Conservation (phyloP, 2,329 filamentous ascomycete genomes). For the Leptographium procerum region DNA sequence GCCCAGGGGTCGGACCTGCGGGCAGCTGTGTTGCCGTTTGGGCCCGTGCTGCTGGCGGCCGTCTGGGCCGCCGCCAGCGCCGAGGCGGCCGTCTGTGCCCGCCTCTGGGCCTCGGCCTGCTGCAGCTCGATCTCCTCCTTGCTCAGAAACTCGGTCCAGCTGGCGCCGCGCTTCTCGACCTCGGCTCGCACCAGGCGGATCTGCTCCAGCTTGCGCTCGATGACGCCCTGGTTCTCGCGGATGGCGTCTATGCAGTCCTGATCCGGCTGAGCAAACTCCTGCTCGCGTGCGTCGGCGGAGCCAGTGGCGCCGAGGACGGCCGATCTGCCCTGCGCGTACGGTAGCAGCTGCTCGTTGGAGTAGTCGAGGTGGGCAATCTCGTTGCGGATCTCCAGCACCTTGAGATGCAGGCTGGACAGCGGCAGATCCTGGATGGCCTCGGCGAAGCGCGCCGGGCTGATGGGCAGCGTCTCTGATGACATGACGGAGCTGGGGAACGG, state of each 20-base stretch:
- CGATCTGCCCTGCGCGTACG: slow-evolving; percentile 46
- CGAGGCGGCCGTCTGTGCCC: background rate
- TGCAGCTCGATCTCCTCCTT: slow-evolving; percentile 25
- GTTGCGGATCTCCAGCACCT: slow-evolving; percentile 66
- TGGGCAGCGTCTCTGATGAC: slow-evolving; percentile 52
- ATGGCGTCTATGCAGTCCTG: slow-evolving; percentile 65
- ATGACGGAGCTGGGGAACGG: slow-evolving; percentile 25
- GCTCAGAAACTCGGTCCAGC: slow-evolving; percentile 45
- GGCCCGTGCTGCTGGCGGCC: background rate
- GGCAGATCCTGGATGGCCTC: slow-evolving; percentile 57
- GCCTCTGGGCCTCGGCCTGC: slow-evolving; percentile 4
- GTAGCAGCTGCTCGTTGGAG: slow-evolving; percentile 61
- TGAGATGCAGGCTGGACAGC: slow-evolving; percentile 55
- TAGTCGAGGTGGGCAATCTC: slow-evolving; percentile 61
- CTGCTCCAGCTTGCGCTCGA: slow-evolving; percentile 55
- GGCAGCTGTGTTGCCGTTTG: background rate
- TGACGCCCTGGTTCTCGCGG: slow-evolving; percentile 57
- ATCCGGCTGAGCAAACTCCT: slow-evolving; percentile 34
- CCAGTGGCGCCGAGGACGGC: slow-evolving; percentile 19
- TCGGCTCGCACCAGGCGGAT: slow-evolving; percentile 53
- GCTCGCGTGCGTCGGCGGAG: slow-evolving; percentile 15
- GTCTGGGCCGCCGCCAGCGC: slow-evolving; percentile 1
- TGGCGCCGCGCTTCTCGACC: slow-evolving; percentile 45
- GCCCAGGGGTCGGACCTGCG: slow-evolving; percentile 34
- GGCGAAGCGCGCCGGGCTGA: slow-evolving; percentile 51